Conservation (phyloP, 1,284 basidiomycete genomes). For the Wallemia mellicola region DNA sequence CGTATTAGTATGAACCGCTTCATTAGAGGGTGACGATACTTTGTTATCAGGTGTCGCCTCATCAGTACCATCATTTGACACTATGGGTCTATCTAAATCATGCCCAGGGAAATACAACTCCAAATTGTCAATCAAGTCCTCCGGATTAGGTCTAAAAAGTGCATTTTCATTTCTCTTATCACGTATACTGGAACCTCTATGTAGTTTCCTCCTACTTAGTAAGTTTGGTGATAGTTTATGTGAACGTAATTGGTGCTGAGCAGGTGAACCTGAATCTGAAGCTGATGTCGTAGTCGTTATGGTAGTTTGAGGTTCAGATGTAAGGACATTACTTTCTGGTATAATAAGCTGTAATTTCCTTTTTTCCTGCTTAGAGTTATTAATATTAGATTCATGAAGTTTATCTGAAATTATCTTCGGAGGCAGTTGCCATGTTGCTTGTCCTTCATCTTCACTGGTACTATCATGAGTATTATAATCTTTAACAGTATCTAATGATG, state of each 20-base stretch:
- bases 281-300: background rate
- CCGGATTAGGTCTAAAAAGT: constrained; percentile 55
- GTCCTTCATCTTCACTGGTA: background rate
- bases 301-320: background rate
- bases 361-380: background rate
- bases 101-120: constrained; percentile 90
- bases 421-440: background rate
- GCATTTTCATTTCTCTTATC: constrained; percentile 10
- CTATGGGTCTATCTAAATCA: constrained; percentile 81
- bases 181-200: constrained; percentile 3
- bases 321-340: background rate
- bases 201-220: background rate
- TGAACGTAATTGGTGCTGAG: constrained; percentile 1
- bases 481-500: background rate
- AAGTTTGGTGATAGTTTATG: background rate
- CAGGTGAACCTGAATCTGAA: background rate
- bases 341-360: background rate
- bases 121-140: constrained; percentile 73
- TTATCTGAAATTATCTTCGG: background rate
- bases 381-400: background rate
- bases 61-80: constrained; percentile 36
- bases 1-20: too few species aligned
- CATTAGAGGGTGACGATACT: constrained; percentile 10
- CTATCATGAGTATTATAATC: background rate
- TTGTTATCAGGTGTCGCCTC: constrained; percentile 28